Base-by-base conservation (phyloP, 352 stramenopile species). In the Globisporangium mamillatum region DNA sequence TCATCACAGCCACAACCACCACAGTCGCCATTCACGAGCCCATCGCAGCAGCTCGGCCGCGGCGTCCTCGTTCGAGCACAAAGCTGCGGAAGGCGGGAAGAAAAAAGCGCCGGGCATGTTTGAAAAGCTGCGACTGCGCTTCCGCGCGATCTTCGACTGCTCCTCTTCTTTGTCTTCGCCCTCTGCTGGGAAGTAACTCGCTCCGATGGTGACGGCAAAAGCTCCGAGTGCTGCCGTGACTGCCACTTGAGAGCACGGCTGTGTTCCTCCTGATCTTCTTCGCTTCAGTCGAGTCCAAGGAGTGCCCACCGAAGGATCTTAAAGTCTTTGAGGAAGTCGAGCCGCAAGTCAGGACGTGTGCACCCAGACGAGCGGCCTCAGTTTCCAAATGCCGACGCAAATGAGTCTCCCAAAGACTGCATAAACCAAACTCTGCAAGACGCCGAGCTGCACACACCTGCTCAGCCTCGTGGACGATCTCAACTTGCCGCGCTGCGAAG, bases 401-500 rank as follows among this genome's bases (percentile, higher is more conserved):
- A 1, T 46, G 18, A 73, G 73, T 8, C 64, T 90, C 3, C 60
- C 73, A 8, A 73, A 70, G 57, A 38, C 66, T 0, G 66, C 89
- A 24, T 69, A 78, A 24, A 32, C 60, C 18, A 65, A 68, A 14
- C 57, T 92, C 22, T 91, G 80, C 56, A 75, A 76, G 50, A 74
- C 82, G 4, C 74, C 75, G 20, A 52, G 67, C 0, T 91, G 83
- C 58, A 76, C 84, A 53, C 59, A 71, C 1, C 81, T 90, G 78
- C 86, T 91, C 53, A 79, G 78, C 0, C 64, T 69, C 10, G 66
- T 90, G 10, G 81, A 90, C 66, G 83, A 90, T 60, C 71, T 91
- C 63, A 70, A 84, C 22, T 67, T 91, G 12, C 79, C 81, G 20
- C 74, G 60, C 18, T 91, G 83, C 56, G 83, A 89, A 1, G 58